These are phyloP conservation scores for Coix lacrymajobi DNA, from an alignment of 176 grass and related monocot genomes.

Conservation along the genomic window DNA sequence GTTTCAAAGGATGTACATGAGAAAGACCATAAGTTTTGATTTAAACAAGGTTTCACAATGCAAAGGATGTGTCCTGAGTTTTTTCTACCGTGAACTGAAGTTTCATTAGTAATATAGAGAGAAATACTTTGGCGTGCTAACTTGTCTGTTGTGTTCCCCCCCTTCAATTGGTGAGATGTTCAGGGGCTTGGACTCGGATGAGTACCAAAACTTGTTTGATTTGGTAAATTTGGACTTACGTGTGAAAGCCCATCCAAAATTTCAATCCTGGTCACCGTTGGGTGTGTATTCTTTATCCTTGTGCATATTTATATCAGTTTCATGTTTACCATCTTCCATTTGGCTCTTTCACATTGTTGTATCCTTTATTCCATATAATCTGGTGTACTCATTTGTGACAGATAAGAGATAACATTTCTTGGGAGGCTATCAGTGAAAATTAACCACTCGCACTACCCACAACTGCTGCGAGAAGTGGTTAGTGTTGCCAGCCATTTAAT, in stretches of 20 bases:
- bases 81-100: not conserved
- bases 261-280: slow-evolving; percentile 26
- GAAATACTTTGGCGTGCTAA: not conserved
- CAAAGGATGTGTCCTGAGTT: not conserved
- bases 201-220: slow-evolving; percentile 76
- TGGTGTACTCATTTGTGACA: slow-evolving; percentile 42
- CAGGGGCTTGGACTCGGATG: slow-evolving; percentile 65
- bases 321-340: slow-evolving; percentile 7
- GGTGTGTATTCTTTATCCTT: slow-evolving; percentile 38
- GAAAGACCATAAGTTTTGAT: not conserved
- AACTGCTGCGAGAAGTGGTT: slow-evolving; percentile 63
- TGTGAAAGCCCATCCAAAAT: slow-evolving; percentile 42
- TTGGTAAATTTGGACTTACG: slow-evolving; percentile 80
- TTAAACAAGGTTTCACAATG: not conserved
- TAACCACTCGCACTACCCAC: slow-evolving; percentile 42
- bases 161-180: slow-evolving; percentile 16
- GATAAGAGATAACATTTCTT: slow-evolving; percentile 77
- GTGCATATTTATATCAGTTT: not conserved
- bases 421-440: slow-evolving; percentile 84
- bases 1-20: not conserved
- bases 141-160: not conserved
- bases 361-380: slow-evolving; percentile 14
- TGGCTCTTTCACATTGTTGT: not conserved
- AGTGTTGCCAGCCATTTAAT: slow-evolving; percentile 23
- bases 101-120: not conserved